Conservation (phyloP, 441 rosid genomes). For the Brassica hybrid region DNA sequence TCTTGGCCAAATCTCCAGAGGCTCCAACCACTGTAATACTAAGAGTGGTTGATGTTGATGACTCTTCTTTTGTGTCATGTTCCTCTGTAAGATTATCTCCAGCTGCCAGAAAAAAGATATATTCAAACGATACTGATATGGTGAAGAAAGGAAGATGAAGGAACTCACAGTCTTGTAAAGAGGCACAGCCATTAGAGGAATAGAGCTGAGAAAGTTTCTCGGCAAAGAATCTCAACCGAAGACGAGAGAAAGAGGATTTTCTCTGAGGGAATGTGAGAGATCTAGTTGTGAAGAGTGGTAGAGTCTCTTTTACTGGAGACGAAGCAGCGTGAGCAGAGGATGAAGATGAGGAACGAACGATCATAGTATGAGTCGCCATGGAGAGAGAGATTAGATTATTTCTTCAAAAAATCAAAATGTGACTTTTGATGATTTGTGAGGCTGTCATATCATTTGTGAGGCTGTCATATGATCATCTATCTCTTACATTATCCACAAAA, state of each 20-base stretch:
- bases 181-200: conserved; percentile 65
- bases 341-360: conserved; percentile 38
- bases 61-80: conserved; percentile 39
- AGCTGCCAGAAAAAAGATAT: conserved; percentile 22
- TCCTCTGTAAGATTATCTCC: conserved; percentile 51
- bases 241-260: conserved; percentile 50
- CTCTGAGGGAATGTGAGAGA: conserved; percentile 45
- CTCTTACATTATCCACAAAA: conserved; percentile 21
- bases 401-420: not conserved
- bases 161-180: conserved; percentile 61
- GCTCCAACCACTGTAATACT: conserved; percentile 95
- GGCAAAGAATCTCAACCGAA: conserved; percentile 50
- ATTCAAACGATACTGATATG: not conserved
- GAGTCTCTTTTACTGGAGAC: conserved; percentile 42
- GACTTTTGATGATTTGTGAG: conserved; percentile 9
- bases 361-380: conserved; percentile 41
- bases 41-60: conserved; percentile 47
- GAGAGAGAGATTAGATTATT: conserved; percentile 11
- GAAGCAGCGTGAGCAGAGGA: conserved; percentile 34
- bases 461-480: conserved; percentile 2
- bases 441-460: conserved; percentile 18
- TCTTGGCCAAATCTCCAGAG: conserved; percentile 92
- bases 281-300: conserved; percentile 40
- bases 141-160: conserved; percentile 8
- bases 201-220: conserved; percentile 55